These are phyloP conservation scores for Blastocystis sp. DNA, from an alignment of 352 stramenopile species.

Conservation along the genomic window DNA sequence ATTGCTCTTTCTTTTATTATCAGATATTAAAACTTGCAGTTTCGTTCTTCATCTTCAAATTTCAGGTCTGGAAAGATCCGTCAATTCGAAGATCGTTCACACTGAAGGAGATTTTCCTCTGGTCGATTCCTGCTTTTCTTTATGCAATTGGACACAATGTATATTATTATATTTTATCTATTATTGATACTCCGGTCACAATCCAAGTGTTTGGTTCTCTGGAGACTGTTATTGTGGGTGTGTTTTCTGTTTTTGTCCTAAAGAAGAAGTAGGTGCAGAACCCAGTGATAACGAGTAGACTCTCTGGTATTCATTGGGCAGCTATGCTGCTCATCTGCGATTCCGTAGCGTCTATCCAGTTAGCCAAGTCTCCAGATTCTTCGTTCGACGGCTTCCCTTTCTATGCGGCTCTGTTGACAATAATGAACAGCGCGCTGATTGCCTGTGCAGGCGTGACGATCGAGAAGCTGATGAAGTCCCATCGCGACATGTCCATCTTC, in stretches of 20 bases:
- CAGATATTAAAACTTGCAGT: conserved; percentile 32
- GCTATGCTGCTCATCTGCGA: conserved; percentile 44
- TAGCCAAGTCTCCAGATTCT: background rate
- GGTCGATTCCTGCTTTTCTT: conserved; percentile 33
- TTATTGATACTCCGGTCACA: conserved; percentile 24
- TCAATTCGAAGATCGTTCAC: conserved; percentile 12
- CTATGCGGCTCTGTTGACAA: background rate
- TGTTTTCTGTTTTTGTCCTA: conserved; percentile 36
- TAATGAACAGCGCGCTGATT: conserved; percentile 10
- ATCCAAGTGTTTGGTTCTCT: conserved; percentile 44
- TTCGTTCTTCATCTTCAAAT: conserved; percentile 48
- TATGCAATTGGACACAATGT: conserved; percentile 48
- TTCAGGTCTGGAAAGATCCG: background rate
- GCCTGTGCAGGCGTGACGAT: conserved; percentile 40
- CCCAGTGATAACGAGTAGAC: background rate
- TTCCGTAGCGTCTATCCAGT: conserved; percentile 21
- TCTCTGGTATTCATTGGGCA: conserved; percentile 40
- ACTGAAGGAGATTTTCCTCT: conserved; percentile 45
- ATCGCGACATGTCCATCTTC: conserved; percentile 55
- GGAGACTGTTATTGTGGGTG: conserved; percentile 45
- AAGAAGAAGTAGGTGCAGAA: conserved; percentile 4
- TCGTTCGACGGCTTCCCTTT: conserved; percentile 38
- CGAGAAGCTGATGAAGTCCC: conserved; percentile 57
- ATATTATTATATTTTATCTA: conserved; percentile 57
- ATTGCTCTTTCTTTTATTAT: background rate